Base-by-base conservation (phyloP, 345 rosid genomes). In the Gossypium sturtianum region DNA sequence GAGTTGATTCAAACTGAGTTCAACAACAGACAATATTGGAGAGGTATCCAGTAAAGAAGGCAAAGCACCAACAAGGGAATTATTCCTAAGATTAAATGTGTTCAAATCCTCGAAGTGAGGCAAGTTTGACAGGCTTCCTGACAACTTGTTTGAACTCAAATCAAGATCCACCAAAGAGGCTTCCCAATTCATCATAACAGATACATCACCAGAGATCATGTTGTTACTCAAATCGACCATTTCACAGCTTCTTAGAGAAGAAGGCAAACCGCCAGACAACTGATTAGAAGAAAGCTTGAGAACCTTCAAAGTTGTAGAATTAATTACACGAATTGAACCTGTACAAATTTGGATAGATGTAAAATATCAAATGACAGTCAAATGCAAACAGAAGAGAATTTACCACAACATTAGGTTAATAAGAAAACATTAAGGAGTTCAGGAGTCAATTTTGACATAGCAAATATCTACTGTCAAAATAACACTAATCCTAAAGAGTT, bases 261-360 rank as follows among this genome's bases (percentile, higher is more conserved):
- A 51, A 0, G 97, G 98, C 80, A 94, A 86, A 29, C 82, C 59
- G 16, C 97, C 94, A 10, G 94, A 87, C 62, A 94, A 70, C 49
- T 72, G 82, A 77, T 94, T 94, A 44, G 91, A 87, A 0, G 97
- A 92, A 70, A 94, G 94, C 81, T 90, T 94, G 84, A 94, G 80
- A 80, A 84, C 23, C 69, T 76, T 83, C 83, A 94, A 75, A 7
- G 87, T 87, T 49, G 91, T 82, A 68, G 97, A 89, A 62, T 84
- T 89, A 81, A 89, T 84, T 61, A 48, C 83, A 61, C 59, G 82
- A 73, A 92, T 80, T 57, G 87, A 83, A 78, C 93, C 98, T 94
- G 97, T 73, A 80, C 48, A 76, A 20, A 66, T 34, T 75, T 47
- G 41, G 77, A 69, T 70, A 45, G 57, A 68, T 47, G 59, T 61